Evolutionary conservation across 1,284 basidiomycete species (phyloP).

Genomic region (Puccinia polysora): DNA sequence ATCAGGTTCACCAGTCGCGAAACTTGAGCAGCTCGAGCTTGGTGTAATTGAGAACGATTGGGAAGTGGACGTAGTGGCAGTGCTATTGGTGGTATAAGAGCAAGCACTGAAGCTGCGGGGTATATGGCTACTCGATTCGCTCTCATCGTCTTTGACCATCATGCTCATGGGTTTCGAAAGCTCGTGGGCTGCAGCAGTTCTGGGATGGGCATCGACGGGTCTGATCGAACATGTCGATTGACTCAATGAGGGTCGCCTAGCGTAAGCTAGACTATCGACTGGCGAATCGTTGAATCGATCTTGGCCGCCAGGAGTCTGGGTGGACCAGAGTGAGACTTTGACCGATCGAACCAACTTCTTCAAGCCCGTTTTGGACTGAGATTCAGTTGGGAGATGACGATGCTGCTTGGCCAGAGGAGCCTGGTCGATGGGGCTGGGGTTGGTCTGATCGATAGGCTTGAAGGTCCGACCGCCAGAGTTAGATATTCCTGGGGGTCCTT

Average conservation of each 20-base stretch:
- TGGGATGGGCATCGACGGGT: neutral
- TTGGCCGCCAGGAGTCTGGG: neutral
- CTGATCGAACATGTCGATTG: constrained; percentile 7
- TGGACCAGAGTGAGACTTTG: constrained; percentile 3
- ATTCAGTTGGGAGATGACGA: constrained; percentile 1
- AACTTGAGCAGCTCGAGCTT: constrained; percentile 3
- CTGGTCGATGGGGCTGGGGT: constrained; percentile 9
- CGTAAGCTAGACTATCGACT: too few species aligned
- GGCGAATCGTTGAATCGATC: too few species aligned
- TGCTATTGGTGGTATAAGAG: constrained; percentile 9
- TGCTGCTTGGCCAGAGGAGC: neutral
- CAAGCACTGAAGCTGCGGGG: neutral
- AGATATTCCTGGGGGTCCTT: neutral
- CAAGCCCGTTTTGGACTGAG: constrained; percentile 9
- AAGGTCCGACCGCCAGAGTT: neutral
- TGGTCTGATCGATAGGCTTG: neutral
- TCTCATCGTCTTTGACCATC: neutral
- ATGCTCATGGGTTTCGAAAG: constrained; percentile 9
- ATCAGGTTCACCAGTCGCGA: constrained; percentile 1
- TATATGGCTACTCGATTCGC: constrained; percentile 8
- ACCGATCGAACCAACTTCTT: constrained; percentile 19
- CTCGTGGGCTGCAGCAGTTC: constrained; percentile 16
- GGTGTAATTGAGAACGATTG: constrained; percentile 7
- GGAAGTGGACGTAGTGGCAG: constrained; percentile 1
- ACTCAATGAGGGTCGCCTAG: neutral